Evolutionary conservation across 2,329 filamentous ascomycete species (phyloP), one percentile per base, ranked within the genome.

Genomic region (Exophiala sp.): DNA sequence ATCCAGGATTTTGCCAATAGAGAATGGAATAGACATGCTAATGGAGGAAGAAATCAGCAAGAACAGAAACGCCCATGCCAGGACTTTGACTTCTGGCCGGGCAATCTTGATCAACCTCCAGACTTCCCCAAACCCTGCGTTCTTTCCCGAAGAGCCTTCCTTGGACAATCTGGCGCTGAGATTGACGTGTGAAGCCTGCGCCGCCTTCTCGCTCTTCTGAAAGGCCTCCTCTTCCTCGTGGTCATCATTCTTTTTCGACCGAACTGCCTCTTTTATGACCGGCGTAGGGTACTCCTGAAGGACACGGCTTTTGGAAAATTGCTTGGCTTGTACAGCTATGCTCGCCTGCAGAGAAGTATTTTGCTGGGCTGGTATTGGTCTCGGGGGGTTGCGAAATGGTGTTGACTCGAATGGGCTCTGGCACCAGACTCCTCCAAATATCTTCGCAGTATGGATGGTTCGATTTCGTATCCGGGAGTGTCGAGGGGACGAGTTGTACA

Each of bases 1-100:
- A 69, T 98, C 93, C 66, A 98, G 74, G 55, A 98, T 95, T 65
- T 90, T 91, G 49, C 93, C 93, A 58, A 98, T 95, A 0, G 90
- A 95, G 65, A 96, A 95, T 1, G 93, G 93, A 52, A 98, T 87
- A 1, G 88, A 90, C 86, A 98, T 95, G 50, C 90, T 95, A 60
- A 98, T 89, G 44, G 82, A 79, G 2, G 91, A 97, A 13, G 91
- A 96, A 55, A 96, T 77, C 51, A 98, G 76, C 43, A 98, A 76
- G 64, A 95, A 86, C 48, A 85, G 66, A 65, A 97, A 91, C 2
- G 94, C 94, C 57, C 86, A 69, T 5, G 75, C 77, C 13, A 98
- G 80, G 68, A 86, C 85, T 64, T 77, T 83, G 23, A 86, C 71
- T 71, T 98, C 93, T 2, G 91, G 91, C 48, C 80, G 78, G 10